Evolutionary conservation across 805 yeast species (phyloP).

Genomic region (Ogataea henricii): DNA sequence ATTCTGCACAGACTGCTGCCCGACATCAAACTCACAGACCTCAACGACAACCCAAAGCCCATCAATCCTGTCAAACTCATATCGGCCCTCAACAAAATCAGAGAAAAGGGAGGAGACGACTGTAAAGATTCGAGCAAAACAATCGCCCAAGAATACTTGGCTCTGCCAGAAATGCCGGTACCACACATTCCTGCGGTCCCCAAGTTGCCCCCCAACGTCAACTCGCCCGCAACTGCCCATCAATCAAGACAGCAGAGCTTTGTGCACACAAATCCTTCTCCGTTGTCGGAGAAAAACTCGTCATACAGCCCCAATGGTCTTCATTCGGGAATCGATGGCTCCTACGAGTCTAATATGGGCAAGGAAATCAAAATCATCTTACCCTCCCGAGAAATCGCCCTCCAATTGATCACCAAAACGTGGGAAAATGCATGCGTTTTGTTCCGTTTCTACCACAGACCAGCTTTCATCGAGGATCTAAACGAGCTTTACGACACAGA

Average conservation of each 20-base stretch:
- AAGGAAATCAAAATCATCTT: conserved; percentile 64
- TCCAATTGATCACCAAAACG: conserved; percentile 68
- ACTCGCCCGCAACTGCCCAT: neutral
- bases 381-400: conserved; percentile 75
- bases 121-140: conserved; percentile 20
- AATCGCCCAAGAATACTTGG: conserved; percentile 30
- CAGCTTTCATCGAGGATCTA: conserved; percentile 71
- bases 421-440: conserved; percentile 88
- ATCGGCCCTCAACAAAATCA: conserved; percentile 31
- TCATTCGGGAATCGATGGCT: conserved; percentile 40
- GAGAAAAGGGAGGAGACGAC: conserved; percentile 25
- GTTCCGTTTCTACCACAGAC: conserved; percentile 83
- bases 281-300: conserved; percentile 18
- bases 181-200: conserved; percentile 29
- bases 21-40: conserved; percentile 34
- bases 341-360: conserved; percentile 40
- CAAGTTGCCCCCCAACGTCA: conserved; percentile 17
- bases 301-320: conserved; percentile 17
- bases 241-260: conserved; percentile 7
- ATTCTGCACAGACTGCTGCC: conserved; percentile 35
- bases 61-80: conserved; percentile 36
- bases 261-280: conserved; percentile 17
- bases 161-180: conserved; percentile 36
- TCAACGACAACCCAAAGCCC: conserved; percentile 34
- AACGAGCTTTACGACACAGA: conserved; percentile 76